Conservation (phyloP, 2,329 filamentous ascomycete species). For the Xylaria multiplex region DNA sequence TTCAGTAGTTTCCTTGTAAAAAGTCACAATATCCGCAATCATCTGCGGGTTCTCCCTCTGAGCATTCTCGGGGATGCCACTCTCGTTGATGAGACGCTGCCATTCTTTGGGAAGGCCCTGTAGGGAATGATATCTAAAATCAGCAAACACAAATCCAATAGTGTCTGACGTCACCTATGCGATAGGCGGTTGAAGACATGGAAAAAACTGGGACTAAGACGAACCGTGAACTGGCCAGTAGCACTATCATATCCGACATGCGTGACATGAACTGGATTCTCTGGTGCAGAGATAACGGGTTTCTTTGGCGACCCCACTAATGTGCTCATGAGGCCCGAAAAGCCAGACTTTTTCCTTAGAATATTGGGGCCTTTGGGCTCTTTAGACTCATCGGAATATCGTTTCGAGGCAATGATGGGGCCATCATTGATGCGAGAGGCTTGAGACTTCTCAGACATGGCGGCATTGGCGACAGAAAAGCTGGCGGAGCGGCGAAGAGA, state of each 20-base stretch:
- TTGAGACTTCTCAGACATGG: slow-evolving; percentile 59
- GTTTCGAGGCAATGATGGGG: slow-evolving; percentile 68
- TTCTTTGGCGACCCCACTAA: slow-evolving; percentile 85
- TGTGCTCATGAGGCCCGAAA: slow-evolving; percentile 88
- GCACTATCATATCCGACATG: slow-evolving; percentile 97
- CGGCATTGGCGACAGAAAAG: slow-evolving; percentile 65
- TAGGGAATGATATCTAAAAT: slow-evolving; percentile 23
- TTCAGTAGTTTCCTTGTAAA: slow-evolving; percentile 95
- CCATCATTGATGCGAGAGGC: slow-evolving; percentile 56
- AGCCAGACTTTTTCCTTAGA: slow-evolving; percentile 85
- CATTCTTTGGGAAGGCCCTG: slow-evolving; percentile 96
- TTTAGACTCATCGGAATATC: slow-evolving; percentile 81
- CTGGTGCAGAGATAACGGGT: slow-evolving; percentile 94
- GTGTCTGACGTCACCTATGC: slow-evolving; percentile 11
- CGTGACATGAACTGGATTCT: slow-evolving; percentile 97
- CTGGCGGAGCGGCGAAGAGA: slow-evolving; percentile 73
- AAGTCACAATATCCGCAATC: slow-evolving; percentile 93
- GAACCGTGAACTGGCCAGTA: slow-evolving; percentile 94
- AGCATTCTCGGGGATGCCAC: slow-evolving; percentile 95
- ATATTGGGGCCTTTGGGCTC: slow-evolving; percentile 68
- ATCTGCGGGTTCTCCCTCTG: slow-evolving; percentile 95
- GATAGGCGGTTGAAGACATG: slow-evolving; percentile 12
- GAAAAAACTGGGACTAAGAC: slow-evolving; percentile 49
- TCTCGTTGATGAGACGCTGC: slow-evolving; percentile 94
- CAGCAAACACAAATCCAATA: slow-evolving; percentile 33